Evolutionary conservation across 129 eudicot species (phyloP).

Genomic region (Calendula officinalis): DNA sequence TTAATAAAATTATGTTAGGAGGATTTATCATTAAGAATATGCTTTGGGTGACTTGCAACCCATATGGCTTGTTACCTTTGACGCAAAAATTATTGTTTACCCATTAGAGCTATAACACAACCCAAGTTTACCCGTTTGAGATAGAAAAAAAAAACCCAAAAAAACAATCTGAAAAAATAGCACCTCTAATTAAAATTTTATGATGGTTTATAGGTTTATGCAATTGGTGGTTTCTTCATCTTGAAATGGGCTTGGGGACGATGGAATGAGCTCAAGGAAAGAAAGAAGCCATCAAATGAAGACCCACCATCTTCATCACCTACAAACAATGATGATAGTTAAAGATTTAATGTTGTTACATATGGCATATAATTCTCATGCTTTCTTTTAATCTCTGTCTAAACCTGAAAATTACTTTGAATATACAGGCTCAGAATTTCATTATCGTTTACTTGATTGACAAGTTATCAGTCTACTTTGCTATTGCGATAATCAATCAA

Average conservation of each 20-base stretch:
- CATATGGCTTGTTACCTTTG: too few relatives aligned
- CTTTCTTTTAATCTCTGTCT: constrained; percentile 23
- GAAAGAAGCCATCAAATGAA: constrained; percentile 48
- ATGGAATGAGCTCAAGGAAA: constrained; percentile 72
- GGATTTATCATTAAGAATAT: too few relatives aligned
- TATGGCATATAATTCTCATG: constrained; percentile 25
- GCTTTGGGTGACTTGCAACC: too few relatives aligned
- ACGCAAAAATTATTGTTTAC: too few relatives aligned
- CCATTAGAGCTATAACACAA: too few relatives aligned
- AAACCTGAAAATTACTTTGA: constrained; percentile 28
- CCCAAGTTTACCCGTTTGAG: too few relatives aligned
- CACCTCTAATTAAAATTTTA: too few relatives aligned
- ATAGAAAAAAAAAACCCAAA: too few relatives aligned
- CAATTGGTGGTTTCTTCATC: constrained; percentile 79
- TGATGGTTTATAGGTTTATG: constrained; percentile 60
- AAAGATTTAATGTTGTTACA: constrained; percentile 17
- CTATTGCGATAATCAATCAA: not conserved
- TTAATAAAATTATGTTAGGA: too few relatives aligned
- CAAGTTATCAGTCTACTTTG: not conserved
- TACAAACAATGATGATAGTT: constrained; percentile 32
- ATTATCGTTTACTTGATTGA: not conserved
- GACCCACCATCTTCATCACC: constrained; percentile 44
- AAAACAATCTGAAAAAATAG: too few relatives aligned
- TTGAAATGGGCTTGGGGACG: constrained; percentile 84
- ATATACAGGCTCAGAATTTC: constrained; percentile 23